These are phyloP conservation scores for Mollisiaceae sp. DNA, from an alignment of 2,329 filamentous ascomycete genomes.

Conservation along the genomic window DNA sequence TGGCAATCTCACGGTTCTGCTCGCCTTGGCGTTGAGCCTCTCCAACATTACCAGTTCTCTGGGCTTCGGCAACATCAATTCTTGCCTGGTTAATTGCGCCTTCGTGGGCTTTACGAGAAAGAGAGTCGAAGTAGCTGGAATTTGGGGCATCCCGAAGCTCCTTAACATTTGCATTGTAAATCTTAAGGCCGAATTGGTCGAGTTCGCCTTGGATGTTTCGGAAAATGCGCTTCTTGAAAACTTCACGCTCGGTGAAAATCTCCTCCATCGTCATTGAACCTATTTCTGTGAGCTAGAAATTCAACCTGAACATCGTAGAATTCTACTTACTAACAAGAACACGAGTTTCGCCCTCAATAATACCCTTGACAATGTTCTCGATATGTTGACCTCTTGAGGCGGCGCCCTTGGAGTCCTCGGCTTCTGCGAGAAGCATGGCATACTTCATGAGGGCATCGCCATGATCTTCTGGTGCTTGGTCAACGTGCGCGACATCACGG, in stretches of 20 bases:
- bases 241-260: constrained; percentile 71
- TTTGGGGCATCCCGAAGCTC: constrained; percentile 83
- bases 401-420: constrained; percentile 49
- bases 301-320: neutral
- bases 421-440: constrained; percentile 76
- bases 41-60: constrained; percentile 71
- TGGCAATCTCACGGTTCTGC: constrained; percentile 84
- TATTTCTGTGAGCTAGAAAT: neutral
- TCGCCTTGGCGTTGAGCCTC: constrained; percentile 80
- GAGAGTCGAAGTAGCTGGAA: constrained; percentile 82
- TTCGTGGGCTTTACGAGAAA: constrained; percentile 84
- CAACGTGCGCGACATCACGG: constrained; percentile 28
- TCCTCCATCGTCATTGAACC: constrained; percentile 68
- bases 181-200: constrained; percentile 78
- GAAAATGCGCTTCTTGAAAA: constrained; percentile 78
- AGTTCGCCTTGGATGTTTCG: constrained; percentile 65
- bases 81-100: constrained; percentile 81
- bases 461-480: constrained; percentile 50
- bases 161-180: constrained; percentile 78
- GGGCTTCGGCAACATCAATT: constrained; percentile 69
- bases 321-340: constrained; percentile 67
- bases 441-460: constrained; percentile 78
- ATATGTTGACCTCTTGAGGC: constrained; percentile 61
- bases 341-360: constrained; percentile 87
- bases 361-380: constrained; percentile 85